Conservation (phyloP, 176 grass and related monocot species). For the Aegilops sharonensis region DNA sequence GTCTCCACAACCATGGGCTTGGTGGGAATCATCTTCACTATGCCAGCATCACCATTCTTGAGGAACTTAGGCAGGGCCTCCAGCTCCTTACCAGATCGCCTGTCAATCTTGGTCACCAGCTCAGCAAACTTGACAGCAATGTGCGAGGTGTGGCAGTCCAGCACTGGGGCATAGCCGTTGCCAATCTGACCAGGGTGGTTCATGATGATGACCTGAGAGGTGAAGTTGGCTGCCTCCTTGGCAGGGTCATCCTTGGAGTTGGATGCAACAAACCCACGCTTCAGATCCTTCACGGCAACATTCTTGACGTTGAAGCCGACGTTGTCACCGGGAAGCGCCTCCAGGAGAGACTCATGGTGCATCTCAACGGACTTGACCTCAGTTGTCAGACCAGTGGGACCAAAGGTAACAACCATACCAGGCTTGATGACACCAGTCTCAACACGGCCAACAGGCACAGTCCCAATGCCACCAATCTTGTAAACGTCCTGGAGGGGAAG, state of each 20-base stretch:
- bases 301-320: slow-evolving; percentile 89
- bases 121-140: slow-evolving; percentile 92
- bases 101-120: slow-evolving; percentile 82
- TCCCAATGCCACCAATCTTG: slow-evolving; percentile 92
- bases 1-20: slow-evolving; percentile 95
- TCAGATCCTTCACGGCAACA: slow-evolving; percentile 81
- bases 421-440: slow-evolving; percentile 82
- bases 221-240: slow-evolving; percentile 84
- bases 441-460: slow-evolving; percentile 78
- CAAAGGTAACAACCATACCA: slow-evolving; percentile 80
- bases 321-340: slow-evolving; percentile 75
- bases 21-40: slow-evolving; percentile 90
- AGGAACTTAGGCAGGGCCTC: slow-evolving; percentile 89
- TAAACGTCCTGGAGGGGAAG: slow-evolving; percentile 93
- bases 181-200: slow-evolving; percentile 94
- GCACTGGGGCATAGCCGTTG: slow-evolving; percentile 80
- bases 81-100: slow-evolving; percentile 84
- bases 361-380: slow-evolving; percentile 96
- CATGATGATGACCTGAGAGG: slow-evolving; percentile 96
- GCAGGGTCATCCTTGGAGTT: slow-evolving; percentile 95
- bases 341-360: slow-evolving; percentile 81
- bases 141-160: slow-evolving; percentile 93
- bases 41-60: slow-evolving; percentile 85
- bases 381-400: slow-evolving; percentile 68
- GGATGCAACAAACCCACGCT: slow-evolving; percentile 74